Percentiles rank a stretch among this genome's conserved stretches.
Conservation (phyloP, 495 filamentous ascomycete species). For the Hyaloscypha bicolor region DNA sequence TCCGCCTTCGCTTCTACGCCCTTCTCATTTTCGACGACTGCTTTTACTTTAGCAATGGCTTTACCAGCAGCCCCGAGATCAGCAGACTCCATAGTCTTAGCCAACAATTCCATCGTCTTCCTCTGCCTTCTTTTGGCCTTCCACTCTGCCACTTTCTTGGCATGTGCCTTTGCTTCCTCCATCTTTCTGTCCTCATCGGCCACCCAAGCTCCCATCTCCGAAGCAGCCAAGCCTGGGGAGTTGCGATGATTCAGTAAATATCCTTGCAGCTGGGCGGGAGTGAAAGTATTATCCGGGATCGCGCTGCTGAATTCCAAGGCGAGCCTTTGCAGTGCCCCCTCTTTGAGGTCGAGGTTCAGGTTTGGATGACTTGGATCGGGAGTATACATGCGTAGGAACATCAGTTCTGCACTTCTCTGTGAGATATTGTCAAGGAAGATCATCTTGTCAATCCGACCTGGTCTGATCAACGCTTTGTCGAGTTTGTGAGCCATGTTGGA, state of each 20-base stretch:
- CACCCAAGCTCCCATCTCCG: constrained; percentile 50
- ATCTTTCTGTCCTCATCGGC: constrained; percentile 21
- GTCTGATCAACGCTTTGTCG: constrained; percentile 67
- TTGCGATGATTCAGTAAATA: constrained; percentile 60
- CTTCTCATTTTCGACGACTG: not conserved
- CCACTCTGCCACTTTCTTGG: constrained; percentile 28
- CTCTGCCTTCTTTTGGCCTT: constrained; percentile 19
- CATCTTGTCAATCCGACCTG: constrained; percentile 69
- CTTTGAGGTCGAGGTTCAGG: constrained; percentile 32
- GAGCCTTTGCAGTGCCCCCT: constrained; percentile 41
- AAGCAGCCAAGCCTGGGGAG: constrained; percentile 50
- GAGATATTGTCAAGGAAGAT: constrained; percentile 58
- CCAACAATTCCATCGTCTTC: not conserved
- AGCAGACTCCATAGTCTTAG: not conserved
- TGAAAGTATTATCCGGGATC: constrained; percentile 58
- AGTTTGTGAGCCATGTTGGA: constrained; percentile 70
- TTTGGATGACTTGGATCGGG: constrained; percentile 24
- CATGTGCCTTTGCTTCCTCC: constrained; percentile 37
- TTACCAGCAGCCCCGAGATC: not conserved
- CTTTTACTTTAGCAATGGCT: not conserved
- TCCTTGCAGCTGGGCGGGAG: constrained; percentile 69
- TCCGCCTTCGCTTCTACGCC: not conserved
- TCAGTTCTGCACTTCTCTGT: constrained; percentile 42
- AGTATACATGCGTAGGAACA: constrained; percentile 52
- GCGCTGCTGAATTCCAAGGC: constrained; percentile 51